A percentile compares a stretch with the other conserved stretches of the same genome.
These are phyloP conservation scores for Saprolegnia parasitica DNA, from an alignment of 352 stramenopile genomes.

Conservation along the genomic window DNA sequence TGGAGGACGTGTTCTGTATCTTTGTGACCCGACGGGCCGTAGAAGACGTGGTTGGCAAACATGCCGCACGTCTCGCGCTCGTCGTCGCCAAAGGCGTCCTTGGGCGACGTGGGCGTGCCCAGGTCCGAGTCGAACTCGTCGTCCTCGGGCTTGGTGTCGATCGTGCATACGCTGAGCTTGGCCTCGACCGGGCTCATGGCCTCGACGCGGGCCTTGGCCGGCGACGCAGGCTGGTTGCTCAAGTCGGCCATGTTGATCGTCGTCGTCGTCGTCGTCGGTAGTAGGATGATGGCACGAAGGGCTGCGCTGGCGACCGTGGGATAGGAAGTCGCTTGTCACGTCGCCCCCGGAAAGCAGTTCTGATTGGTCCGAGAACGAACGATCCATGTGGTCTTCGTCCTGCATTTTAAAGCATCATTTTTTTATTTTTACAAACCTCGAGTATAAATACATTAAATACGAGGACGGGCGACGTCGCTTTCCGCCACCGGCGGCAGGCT, in stretches of 20 bases:
- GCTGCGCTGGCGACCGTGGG: too few species aligned
- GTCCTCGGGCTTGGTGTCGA: constrained; percentile 10
- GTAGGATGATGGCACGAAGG: too few species aligned
- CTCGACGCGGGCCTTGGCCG: neutral
- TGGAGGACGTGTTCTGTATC: constrained; percentile 3
- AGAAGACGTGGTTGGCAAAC: constrained; percentile 24
- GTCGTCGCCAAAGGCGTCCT: constrained; percentile 15
- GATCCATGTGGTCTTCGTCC: neutral
- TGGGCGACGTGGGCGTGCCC: constrained; percentile 15
- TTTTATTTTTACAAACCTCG: neutral
- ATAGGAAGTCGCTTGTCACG: neutral
- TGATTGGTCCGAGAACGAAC: neutral
- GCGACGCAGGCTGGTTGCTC: neutral
- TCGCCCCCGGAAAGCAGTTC: neutral
- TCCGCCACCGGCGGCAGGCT: neutral
- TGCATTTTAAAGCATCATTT: neutral
- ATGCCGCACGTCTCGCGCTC: neutral
- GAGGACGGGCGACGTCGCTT: neutral
- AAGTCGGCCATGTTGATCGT: neutral
- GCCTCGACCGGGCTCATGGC: neutral
- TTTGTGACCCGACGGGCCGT: neutral
- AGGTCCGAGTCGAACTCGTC: constrained; percentile 15
- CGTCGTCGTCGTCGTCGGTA: neutral
- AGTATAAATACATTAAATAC: neutral
- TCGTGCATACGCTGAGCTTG: neutral